Conservation (phyloP, 192 early-diverging fungal genomes). For the Podila horticola region DNA sequence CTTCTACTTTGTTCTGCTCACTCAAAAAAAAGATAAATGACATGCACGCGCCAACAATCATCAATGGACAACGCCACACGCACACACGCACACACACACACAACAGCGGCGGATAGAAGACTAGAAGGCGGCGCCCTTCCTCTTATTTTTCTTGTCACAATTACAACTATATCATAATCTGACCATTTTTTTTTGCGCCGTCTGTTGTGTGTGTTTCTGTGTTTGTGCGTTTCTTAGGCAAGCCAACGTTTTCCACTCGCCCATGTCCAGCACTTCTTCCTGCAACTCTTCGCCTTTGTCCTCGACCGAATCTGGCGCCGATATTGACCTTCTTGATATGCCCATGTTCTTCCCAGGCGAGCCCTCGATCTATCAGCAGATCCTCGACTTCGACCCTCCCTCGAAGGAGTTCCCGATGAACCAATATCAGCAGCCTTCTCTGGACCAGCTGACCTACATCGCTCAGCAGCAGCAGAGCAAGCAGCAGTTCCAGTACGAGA, state of each 20-base stretch:
- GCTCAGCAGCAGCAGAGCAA: conserved; percentile 17
- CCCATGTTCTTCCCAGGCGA: conserved; percentile 41
- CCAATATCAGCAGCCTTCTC: conserved; percentile 4
- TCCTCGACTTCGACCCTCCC: conserved; percentile 25
- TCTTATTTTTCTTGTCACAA: neutral
- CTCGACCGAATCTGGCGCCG: conserved; percentile 33
- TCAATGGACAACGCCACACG: too few relatives aligned
- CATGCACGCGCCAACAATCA: neutral
- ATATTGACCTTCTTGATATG: conserved; percentile 42
- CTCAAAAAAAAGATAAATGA: neutral
- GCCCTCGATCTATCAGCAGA: conserved; percentile 33
- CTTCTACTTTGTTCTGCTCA: neutral
- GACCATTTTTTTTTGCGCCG: neutral
- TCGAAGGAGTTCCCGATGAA: conserved; percentile 2
- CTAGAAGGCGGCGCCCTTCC: neutral
- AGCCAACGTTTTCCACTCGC: conserved; percentile 26
- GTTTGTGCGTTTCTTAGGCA: neutral
- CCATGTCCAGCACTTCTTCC: conserved; percentile 41
- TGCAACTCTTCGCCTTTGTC: conserved; percentile 47
- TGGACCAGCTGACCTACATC: neutral
- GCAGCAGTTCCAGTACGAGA: conserved; percentile 16
- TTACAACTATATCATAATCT: neutral
- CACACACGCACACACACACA: too few relatives aligned
- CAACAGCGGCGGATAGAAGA: too few relatives aligned
- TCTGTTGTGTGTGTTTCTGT: neutral